phyloP scores from a whole-genome alignment of 2,329 filamentous ascomycete species.

The Colletotrichum plurivorum region DNA sequence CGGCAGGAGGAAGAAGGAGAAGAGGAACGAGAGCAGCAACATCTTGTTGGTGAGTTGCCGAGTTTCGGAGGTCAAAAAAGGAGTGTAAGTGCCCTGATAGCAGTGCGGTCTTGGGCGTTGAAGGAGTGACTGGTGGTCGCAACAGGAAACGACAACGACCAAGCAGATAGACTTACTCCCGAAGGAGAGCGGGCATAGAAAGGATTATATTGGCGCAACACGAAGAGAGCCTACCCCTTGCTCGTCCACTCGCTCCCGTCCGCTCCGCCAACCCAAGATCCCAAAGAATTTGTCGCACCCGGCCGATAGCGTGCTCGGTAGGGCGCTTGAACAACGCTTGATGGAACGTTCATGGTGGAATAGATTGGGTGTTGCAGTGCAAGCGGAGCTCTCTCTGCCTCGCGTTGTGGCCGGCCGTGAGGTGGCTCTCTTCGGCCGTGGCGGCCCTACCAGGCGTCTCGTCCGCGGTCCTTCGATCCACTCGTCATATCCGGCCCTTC shows the following conservation, averaged over 20 bases:
- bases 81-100: conserved; percentile 14
- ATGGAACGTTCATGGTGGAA: conserved; percentile 30
- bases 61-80: background rate
- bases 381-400: conserved; percentile 24
- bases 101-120: conserved; percentile 18
- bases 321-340: conserved; percentile 9
- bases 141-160: conserved; percentile 4
- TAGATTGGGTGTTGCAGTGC: conserved; percentile 34
- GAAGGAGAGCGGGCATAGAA: background rate
- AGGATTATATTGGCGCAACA: conserved; percentile 10
- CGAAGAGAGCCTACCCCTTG: background rate
- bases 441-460: conserved; percentile 27
- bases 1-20: conserved; percentile 46
- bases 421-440: conserved; percentile 12
- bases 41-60: conserved; percentile 36
- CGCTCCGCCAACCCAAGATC: conserved; percentile 22
- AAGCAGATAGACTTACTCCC: background rate
- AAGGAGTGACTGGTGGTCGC: conserved; percentile 8
- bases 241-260: conserved; percentile 4
- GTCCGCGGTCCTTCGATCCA: conserved; percentile 27
- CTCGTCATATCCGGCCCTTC: conserved; percentile 25
- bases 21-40: conserved; percentile 46
- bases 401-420: conserved; percentile 15
- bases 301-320: conserved; percentile 22
- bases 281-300: background rate